Conservation (phyloP, 2,329 filamentous ascomycete genomes). For the Penicillium nordicum region DNA sequence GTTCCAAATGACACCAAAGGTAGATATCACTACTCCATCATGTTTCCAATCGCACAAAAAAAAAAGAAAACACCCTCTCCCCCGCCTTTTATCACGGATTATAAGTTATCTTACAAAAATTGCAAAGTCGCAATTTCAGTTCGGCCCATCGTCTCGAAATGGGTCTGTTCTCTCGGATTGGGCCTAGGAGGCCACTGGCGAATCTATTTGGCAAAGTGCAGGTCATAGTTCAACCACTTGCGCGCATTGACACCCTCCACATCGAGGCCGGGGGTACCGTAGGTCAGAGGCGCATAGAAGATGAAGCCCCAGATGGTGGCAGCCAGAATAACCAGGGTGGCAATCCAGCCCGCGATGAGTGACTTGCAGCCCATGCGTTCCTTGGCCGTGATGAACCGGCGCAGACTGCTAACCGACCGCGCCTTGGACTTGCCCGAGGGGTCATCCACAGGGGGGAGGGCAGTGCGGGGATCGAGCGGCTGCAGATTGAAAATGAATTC, state of each 20-base stretch:
- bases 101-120: constrained; percentile 17
- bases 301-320: constrained; percentile 74
- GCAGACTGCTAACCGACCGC: constrained; percentile 33
- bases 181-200: not conserved
- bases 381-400: constrained; percentile 68
- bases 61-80: constrained; percentile 1
- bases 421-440: constrained; percentile 43
- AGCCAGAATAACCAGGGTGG: constrained; percentile 65
- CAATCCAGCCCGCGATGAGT: constrained; percentile 74
- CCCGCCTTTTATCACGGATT: constrained; percentile 8
- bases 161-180: not conserved
- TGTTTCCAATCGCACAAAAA: not conserved
- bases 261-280: constrained; percentile 83
- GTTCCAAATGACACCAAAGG: not conserved
- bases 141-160: not conserved
- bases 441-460: constrained; percentile 49
- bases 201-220: constrained; percentile 93
- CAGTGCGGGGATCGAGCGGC: constrained; percentile 48
- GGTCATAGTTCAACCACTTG: constrained; percentile 95
- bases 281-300: constrained; percentile 93
- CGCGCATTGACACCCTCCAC: constrained; percentile 74
- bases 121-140: constrained; percentile 2
- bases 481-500: constrained; percentile 97
- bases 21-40: not conserved
- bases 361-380: constrained; percentile 79